phyloP scores from a whole-genome alignment of 305 asterid species.

The Solanum hybrid region DNA sequence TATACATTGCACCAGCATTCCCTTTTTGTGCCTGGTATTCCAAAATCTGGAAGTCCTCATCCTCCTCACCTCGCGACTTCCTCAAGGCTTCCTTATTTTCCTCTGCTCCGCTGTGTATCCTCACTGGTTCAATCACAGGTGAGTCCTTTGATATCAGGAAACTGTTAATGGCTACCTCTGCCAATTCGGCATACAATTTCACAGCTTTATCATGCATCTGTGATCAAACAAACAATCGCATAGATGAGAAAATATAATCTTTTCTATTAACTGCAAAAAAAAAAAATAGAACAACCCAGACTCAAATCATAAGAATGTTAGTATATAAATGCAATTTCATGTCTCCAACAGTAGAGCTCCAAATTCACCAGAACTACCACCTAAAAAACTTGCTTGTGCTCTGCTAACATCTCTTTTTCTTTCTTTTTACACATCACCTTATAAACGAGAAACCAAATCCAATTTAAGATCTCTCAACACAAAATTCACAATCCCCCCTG shows the following conservation, averaged over 20 bases:
- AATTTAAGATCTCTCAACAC: not conserved
- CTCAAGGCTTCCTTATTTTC: slow-evolving; percentile 92
- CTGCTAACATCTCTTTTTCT: not conserved
- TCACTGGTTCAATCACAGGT: slow-evolving; percentile 78
- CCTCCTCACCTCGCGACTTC: slow-evolving; percentile 93
- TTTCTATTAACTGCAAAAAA: slow-evolving; percentile 1
- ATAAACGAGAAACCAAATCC: not conserved
- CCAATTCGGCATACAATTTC: slow-evolving; percentile 77
- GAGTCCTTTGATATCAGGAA: slow-evolving; percentile 88
- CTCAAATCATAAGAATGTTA: not conserved
- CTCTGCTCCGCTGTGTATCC: slow-evolving; percentile 93
- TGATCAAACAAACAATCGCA: slow-evolving; percentile 4
- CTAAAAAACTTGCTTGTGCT: not conserved
- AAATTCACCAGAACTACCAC: not conserved
- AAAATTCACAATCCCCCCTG: not conserved
- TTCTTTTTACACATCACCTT: not conserved
- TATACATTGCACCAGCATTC: slow-evolving; percentile 90
- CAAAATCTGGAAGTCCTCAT: slow-evolving; percentile 90
- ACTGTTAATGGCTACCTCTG: slow-evolving; percentile 86
- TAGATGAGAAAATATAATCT: slow-evolving; percentile 10
- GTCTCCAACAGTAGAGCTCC: not conserved
- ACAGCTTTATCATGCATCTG: slow-evolving; percentile 96
- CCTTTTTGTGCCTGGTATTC: slow-evolving; percentile 97
- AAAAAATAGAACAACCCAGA: not conserved
- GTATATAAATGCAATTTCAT: not conserved